Evolutionary conservation across 1,139 yeast species (phyloP), one percentile per base, ranked within the genome.

Genomic region (Geotrichum carabidarum): DNA sequence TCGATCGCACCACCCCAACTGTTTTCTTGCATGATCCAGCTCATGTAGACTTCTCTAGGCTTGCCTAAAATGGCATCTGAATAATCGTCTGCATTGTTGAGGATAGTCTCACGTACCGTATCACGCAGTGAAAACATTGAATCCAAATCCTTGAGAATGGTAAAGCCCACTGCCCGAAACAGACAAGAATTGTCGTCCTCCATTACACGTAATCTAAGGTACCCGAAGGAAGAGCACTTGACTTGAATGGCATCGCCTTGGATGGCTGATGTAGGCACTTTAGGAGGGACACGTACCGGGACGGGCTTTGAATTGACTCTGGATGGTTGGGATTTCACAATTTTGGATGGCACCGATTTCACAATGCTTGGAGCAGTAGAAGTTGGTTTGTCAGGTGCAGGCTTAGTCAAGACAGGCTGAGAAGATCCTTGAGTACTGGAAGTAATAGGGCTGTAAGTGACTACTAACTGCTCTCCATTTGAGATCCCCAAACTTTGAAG

Each of bases 1-100:
- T 86, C 95, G 45, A 87, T 86, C 4, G 90, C 94, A 7, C 95
- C 95, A 17, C 95, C 95, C 95, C 95, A 86, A 22, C 87, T 78
- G 48, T 78, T 82, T 34, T 77, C 77, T 58, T 77, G 72, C 47
- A 66, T 61, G 32, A 86, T 86, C 94, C 94, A 86, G 8, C 70
- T 62, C 49, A 79, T 71, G 65, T 86, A 87, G 7, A 78, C 77
- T 0, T 68, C 65, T 2, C 76, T 71, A 0, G 79, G 72, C 57
- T 76, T 73, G 18, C 82, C 95, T 59, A 86, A 71, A 1, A 85
- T 78, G 0, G 81, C 84, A 48, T 80, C 86, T 47, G 74, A 74
- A 65, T 82, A 86, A 11, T 71, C 70, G 5, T 57, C 61, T 0
- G 80, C 78, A 58, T 84, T 74, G 1, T 63, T 62, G 7, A 64